Conservation (phyloP, 2,329 filamentous ascomycete genomes). For the Botryotinia convoluta region DNA sequence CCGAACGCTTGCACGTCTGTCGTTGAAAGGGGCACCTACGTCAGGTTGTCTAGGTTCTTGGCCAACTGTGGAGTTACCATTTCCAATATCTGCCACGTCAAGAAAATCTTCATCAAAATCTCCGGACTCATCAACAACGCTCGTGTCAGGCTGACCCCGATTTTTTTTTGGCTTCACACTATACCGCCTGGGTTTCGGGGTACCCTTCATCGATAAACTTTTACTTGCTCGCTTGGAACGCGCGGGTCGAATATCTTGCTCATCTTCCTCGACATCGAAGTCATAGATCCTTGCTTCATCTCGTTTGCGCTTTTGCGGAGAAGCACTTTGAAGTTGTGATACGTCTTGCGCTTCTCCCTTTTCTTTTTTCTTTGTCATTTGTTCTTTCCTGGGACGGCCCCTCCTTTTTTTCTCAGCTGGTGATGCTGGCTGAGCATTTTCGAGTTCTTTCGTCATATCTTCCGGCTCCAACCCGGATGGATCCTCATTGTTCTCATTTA, state of each 20-base stretch:
- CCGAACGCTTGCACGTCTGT: not conserved
- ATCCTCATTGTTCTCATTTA: not conserved
- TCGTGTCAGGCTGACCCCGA: conserved; percentile 19
- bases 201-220: not conserved
- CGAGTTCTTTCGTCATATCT: conserved; percentile 3
- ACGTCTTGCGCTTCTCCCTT: not conserved
- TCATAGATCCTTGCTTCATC: too few species aligned
- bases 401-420: not conserved
- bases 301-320: conserved; percentile 9
- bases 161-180: conserved; percentile 2
- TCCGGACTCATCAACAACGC: too few species aligned
- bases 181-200: not conserved
- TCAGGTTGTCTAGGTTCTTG: not conserved
- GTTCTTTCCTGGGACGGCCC: not conserved
- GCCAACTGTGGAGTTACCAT: not conserved
- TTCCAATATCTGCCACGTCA: not conserved
- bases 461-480: not conserved
- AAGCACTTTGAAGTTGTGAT: not conserved
- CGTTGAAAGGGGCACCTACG: not conserved
- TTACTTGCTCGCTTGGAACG: not conserved
- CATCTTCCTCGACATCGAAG: not conserved
- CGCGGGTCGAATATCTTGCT: not conserved
- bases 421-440: not conserved
- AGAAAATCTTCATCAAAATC: not conserved
- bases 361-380: not conserved